Evolutionary conservation across 495 filamentous ascomycete species (phyloP).

Genomic region (Annulohypoxylon stygium): DNA sequence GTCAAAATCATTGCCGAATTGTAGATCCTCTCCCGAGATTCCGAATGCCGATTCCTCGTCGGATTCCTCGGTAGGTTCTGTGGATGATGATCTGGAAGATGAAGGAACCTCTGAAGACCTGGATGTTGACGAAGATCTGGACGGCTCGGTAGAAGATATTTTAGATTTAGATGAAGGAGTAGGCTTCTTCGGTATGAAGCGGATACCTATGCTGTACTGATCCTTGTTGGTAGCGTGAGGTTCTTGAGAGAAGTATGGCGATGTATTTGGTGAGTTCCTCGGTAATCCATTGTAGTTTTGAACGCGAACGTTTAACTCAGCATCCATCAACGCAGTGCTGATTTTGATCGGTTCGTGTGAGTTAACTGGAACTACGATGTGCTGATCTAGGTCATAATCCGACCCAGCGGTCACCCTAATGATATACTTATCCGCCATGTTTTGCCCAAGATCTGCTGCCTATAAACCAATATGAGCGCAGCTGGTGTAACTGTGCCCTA

Average conservation of each 20-base stretch:
- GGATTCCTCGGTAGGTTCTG: constrained; percentile 13
- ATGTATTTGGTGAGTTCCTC: constrained; percentile 67
- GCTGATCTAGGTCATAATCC: constrained; percentile 73
- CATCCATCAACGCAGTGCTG: constrained; percentile 68
- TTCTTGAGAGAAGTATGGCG: constrained; percentile 79
- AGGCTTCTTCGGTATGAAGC: constrained; percentile 75
- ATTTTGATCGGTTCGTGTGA: constrained; percentile 67
- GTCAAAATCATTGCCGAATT: constrained; percentile 96
- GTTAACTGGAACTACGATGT: constrained; percentile 81
- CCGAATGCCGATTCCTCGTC: constrained; percentile 42
- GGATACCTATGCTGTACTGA: constrained; percentile 84
- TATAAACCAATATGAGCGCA: neutral
- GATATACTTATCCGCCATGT: constrained; percentile 74
- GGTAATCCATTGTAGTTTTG: constrained; percentile 71
- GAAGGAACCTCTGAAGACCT: constrained; percentile 1
- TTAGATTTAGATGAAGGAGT: constrained; percentile 5
- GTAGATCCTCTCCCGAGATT: constrained; percentile 77
- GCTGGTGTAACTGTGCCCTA: neutral
- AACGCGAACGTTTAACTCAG: constrained; percentile 77
- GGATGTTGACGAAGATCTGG: constrained; percentile 22
- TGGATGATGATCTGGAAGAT: constrained; percentile 26
- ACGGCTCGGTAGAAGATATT: constrained; percentile 19
- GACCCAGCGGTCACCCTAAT: constrained; percentile 82
- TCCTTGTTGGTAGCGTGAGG: constrained; percentile 73
- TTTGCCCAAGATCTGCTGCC: neutral